These are phyloP conservation scores for Scedosporium aurantiacum DNA, from an alignment of 2,329 filamentous ascomycete genomes.

Conservation along the genomic window DNA sequence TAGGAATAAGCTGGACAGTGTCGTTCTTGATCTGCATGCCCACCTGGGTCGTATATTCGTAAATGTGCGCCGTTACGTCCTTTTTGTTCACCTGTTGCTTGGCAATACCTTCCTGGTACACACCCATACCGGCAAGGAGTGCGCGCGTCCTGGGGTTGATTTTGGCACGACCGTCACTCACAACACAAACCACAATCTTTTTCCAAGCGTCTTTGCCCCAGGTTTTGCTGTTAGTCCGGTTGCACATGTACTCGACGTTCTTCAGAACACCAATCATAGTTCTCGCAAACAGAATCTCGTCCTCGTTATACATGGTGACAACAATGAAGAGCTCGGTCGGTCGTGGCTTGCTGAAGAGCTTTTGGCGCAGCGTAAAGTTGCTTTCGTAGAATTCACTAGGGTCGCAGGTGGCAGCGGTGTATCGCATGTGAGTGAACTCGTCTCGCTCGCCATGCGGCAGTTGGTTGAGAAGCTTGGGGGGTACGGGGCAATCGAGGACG, in stretches of 20 bases:
- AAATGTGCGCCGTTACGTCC: conserved; percentile 94
- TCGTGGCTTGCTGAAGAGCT: conserved; percentile 80
- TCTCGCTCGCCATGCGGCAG: conserved; percentile 86
- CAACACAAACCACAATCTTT: conserved; percentile 97
- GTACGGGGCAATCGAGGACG: conserved; percentile 91
- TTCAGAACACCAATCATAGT: conserved; percentile 98
- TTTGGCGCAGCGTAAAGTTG: conserved; percentile 85
- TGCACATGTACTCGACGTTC: conserved; percentile 98
- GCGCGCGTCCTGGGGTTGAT: conserved; percentile 89
- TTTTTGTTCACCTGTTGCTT: conserved; percentile 97
- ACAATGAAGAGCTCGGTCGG: conserved; percentile 95
- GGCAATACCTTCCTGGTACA: conserved; percentile 96
- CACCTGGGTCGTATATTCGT: conserved; percentile 86
- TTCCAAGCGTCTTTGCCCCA: conserved; percentile 99
- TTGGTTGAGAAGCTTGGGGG: conserved; percentile 75
- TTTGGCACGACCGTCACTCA: conserved; percentile 92
- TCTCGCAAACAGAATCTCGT: conserved; percentile 88
- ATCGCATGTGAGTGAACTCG: conserved; percentile 85
- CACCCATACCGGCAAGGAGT: conserved; percentile 82
- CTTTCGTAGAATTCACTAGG: conserved; percentile 78
- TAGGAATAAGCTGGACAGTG: conserved; percentile 72
- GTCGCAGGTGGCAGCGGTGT: conserved; percentile 90
- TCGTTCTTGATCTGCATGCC: conserved; percentile 83
- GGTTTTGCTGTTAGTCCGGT: conserved; percentile 82
- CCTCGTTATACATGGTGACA: conserved; percentile 98